A percentile compares a stretch with the other conserved stretches of the same genome.
Evolutionary conservation across 331 rosid genomes (phyloP).

Genomic region (Rosa hybrid): DNA sequence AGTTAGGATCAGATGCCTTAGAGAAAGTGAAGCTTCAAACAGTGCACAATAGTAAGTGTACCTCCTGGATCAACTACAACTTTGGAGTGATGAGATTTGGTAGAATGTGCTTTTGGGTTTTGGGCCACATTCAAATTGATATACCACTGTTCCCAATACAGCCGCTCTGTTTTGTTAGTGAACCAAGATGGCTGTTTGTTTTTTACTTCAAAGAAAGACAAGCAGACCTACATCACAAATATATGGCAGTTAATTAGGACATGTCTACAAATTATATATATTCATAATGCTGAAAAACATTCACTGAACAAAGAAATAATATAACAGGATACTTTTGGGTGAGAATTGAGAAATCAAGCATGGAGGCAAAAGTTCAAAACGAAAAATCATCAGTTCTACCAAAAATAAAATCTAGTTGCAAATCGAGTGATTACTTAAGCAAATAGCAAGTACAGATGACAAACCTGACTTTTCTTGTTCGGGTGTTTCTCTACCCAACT

Average conservation of each 20-base stretch:
- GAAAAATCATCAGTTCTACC: background rate
- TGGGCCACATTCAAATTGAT: constrained; percentile 84
- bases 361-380: background rate
- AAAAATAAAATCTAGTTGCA: constrained; percentile 3
- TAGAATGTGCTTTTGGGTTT: constrained; percentile 57
- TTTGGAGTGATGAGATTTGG: constrained; percentile 77
- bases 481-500: constrained; percentile 99
- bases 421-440: background rate
- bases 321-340: background rate
- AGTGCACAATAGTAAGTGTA: constrained; percentile 27
- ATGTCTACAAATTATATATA: background rate
- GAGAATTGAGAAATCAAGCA: background rate
- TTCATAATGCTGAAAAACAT: background rate
- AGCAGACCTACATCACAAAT: constrained; percentile 65
- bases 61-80: constrained; percentile 76
- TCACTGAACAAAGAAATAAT: background rate
- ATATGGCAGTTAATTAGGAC: constrained; percentile 18
- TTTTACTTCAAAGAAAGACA: constrained; percentile 88
- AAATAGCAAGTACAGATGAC: constrained; percentile 19
- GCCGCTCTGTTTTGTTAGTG: constrained; percentile 74
- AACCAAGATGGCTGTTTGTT: constrained; percentile 87
- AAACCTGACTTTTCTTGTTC: constrained; percentile 93
- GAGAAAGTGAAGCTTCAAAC: constrained; percentile 15
- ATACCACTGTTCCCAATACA: constrained; percentile 97
- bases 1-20: background rate